These are phyloP conservation scores for Phytophthora citricola DNA, from an alignment of 352 stramenopile genomes.

Conservation along the genomic window DNA sequence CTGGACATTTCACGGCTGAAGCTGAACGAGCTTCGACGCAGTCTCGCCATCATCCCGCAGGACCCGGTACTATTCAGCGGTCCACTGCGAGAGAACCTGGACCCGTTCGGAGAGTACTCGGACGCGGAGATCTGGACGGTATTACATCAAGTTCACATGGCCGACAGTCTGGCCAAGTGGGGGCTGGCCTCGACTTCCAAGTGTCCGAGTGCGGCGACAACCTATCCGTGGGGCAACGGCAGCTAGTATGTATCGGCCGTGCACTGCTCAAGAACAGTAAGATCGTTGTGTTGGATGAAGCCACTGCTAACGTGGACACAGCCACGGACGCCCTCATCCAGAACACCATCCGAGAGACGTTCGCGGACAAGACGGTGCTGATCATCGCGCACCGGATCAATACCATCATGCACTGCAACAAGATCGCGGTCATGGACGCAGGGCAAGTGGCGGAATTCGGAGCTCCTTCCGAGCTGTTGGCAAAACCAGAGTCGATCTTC, in stretches of 20 bases:
- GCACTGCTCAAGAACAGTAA: conserved; percentile 90
- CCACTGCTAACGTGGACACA: conserved; percentile 90
- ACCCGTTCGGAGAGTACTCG: conserved; percentile 84
- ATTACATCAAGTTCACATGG: conserved; percentile 58
- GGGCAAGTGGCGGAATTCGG: conserved; percentile 89
- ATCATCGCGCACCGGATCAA: conserved; percentile 96
- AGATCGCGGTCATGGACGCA: conserved; percentile 45
- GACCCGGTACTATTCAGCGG: conserved; percentile 93
- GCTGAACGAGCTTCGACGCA: conserved; percentile 41
- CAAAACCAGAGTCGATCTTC: conserved; percentile 37
- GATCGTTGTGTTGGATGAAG: conserved; percentile 94
- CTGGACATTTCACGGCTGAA: conserved; percentile 69
- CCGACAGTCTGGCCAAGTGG: conserved; percentile 70
- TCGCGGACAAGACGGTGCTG: conserved; percentile 89
- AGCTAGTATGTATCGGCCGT: conserved; percentile 95
- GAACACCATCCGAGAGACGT: conserved; percentile 59
- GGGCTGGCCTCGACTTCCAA: conserved; percentile 10
- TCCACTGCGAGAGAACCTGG: conserved; percentile 87
- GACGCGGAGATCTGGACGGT: conserved; percentile 71
- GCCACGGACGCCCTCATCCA: conserved; percentile 90
- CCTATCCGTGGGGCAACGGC: conserved; percentile 93
- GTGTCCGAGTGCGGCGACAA: conserved; percentile 92
- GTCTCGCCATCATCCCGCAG: conserved; percentile 63
- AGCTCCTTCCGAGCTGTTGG: conserved; percentile 69
- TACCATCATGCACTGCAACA: conserved; percentile 55